Base-by-base conservation (phyloP, 768 basidiomycete genomes). In the Amanita inopinata region DNA sequence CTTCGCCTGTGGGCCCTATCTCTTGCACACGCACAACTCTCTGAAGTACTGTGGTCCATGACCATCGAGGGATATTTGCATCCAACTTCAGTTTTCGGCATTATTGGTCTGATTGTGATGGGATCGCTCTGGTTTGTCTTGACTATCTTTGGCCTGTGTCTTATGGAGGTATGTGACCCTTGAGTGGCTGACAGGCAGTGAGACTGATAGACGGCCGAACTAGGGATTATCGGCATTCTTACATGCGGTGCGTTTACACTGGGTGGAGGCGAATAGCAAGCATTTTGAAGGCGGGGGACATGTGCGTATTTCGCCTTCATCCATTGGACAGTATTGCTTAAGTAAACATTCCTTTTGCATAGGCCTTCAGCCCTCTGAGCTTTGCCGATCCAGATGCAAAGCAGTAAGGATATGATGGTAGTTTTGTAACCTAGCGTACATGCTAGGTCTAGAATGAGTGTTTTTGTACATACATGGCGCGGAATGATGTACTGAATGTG, bases 261-360 rank as follows among this genome's bases (percentile, higher is more conserved):
- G 94, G 91, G 94, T 97, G 46, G 93, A 98, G 63, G 89, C 83
- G 40, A 96, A 94, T 68, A 92, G 91, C 66, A 94, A 96, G 70
- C 90, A 92, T 57, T 94, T 84, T 58, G 78, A 85, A 61, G 91
- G 87, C 24, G 84, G 76, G 46, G 91, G 90, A 60, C 78, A 91
- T 69, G 88, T 90, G 66, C 61, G 83, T 81, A 46, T 46, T 50
- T 53, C 45, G 41, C 47, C 57, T 27, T 51, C 47, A 44, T 53
- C 45, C 48, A 51, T 40, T 45, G 49, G 40, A 33, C 55, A 52
- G 50, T 51, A 37, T 38, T 51, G 51, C 51, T 48, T 47, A 49
- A 28, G 17, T 48, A 49, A 43, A 51, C 51, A 42, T 39, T 36
- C 40, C 45, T 38, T 48, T 42, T 12, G n/a, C n/a, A n/a, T 49